Base-by-base conservation (phyloP, 2,329 filamentous ascomycete species). In the Dactylella cylindrospora region DNA sequence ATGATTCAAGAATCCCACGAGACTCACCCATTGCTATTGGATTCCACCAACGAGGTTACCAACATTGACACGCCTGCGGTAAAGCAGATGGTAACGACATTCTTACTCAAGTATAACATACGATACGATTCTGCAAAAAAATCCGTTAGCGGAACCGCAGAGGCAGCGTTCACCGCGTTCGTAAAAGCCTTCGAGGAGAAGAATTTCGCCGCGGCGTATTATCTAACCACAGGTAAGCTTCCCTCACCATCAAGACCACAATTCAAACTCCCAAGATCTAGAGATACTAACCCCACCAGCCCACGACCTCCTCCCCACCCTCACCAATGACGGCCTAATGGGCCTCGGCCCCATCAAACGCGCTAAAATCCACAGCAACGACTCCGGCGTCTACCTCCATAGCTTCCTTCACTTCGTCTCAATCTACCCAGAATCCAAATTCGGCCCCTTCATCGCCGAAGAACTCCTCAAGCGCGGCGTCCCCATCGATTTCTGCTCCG, bases 391-490 rank as follows among this genome's bases (percentile, higher is more conserved):
- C 6, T 35, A 31, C 12, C 43, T 32, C 12, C 29, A n/a, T 6
- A 32, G 29, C 7, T 28, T 23, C 20, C 43, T 47, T 19, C 43
- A 47, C 17, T 47, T 47, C n/a, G 20, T 47, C 31, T 29, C 31
- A 8, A 13, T 15, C 17, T 10, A 47, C 19, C 43, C 43, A 5
- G 20, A 47, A 17, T 19, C 20, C 6, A 28, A 36, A 47, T 35
- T 47, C 17, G 43, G 43, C 12, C 19, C 17, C n/a, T n/a, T 7
- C 5, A 8, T 47, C 28, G 20, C 22, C 3, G 15, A 7, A 20
- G 43, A 47, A 22, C 15, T 47, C 5, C 20, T 47, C 12, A 35
- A 19, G 15, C 20, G 6, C 10, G 20, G 29, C 3, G 36, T 22
- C 2, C 15, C 20, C 3, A 20, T 31, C 20, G 23, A 28, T 26